Base-by-base conservation (phyloP, 2,329 filamentous ascomycete genomes). In the Talaromyces pinophilus region DNA sequence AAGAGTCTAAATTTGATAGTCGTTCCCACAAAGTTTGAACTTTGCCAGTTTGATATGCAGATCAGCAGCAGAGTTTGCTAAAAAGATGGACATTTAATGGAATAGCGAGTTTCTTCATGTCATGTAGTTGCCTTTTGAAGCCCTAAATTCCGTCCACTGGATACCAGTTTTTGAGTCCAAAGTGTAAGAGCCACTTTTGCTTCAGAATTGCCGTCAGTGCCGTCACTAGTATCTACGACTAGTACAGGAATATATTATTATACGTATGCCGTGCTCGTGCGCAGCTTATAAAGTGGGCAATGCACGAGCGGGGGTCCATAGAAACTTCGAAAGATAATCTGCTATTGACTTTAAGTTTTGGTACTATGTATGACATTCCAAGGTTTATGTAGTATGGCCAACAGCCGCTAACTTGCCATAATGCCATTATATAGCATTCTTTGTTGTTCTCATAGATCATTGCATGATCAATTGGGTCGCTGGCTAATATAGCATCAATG, bases 111-210 rank as follows among this genome's bases (percentile, higher is more conserved):
- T 40, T 19, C 8, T 38, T 38, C 11, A 17, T 25, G 19, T 40
- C 15, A 55, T 55, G 52, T 35, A 55, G 19, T 57, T 57, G 54
- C 54, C 54, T 15, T 25, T 55, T 38, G 54, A 57, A 57, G 33
- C 33, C 52, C 13, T 57, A 22, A 15, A 15, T 35, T 19, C 30
- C 30, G 52, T 22, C 3, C n/a, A 11, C 30, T 38, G n/a, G 33
- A 11, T 35, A 25, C 54, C 54, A 15, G n/a, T 22, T 38, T 57
- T 57, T 57, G 33, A 38, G 54, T 17, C 10, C 33, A 40, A 57
- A 57, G 33, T 22, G 54, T 40, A 55, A 57, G 54, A 22, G 33
- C 54, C 54, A 57, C 54, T 55, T 57, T 38, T 57, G 50, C 28
- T 33, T 57, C 54, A 57, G 33, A 38, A 22, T 22, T 22, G 54